Evolutionary conservation across 306 rosid species (phyloP).

Genomic region (Lotus japonicus): DNA sequence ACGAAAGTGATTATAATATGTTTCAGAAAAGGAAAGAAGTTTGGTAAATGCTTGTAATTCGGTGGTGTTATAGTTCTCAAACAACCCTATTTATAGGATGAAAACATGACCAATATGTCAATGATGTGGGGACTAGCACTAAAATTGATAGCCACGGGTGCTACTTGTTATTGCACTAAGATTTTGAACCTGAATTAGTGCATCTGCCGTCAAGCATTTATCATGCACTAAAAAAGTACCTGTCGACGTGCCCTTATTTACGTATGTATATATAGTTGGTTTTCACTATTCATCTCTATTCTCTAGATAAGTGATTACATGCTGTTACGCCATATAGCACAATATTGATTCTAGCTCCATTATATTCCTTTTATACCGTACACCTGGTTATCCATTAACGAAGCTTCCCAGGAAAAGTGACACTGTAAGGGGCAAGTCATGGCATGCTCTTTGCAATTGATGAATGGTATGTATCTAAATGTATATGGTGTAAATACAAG

Average conservation of each 20-base stretch:
- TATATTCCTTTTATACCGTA: too few relatives aligned
- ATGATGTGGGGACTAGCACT: slow-evolving; percentile 19
- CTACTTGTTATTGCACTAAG: slow-evolving; percentile 26
- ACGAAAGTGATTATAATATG: neutral
- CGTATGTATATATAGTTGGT: neutral
- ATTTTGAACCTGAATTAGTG: slow-evolving; percentile 30
- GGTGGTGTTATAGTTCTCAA: neutral
- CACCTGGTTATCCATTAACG: too few relatives aligned
- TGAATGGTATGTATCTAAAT: too few relatives aligned
- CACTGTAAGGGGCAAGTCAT: too few relatives aligned
- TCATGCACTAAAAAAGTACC: slow-evolving; percentile 8
- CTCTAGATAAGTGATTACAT: neutral
- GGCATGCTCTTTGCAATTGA: too few relatives aligned
- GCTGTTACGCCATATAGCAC: neutral
- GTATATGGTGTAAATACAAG: too few relatives aligned
- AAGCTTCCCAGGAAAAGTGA: too few relatives aligned
- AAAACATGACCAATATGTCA: neutral
- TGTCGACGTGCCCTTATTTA: too few relatives aligned
- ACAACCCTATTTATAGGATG: slow-evolving; percentile 24
- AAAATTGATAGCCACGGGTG: slow-evolving; percentile 13
- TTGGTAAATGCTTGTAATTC: neutral
- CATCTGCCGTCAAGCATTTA: slow-evolving; percentile 32
- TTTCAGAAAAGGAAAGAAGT: neutral
- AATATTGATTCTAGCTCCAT: too few relatives aligned
- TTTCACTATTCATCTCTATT: neutral